Base-by-base conservation (phyloP, 768 basidiomycete genomes). In the Naganishia vishniacii region DNA sequence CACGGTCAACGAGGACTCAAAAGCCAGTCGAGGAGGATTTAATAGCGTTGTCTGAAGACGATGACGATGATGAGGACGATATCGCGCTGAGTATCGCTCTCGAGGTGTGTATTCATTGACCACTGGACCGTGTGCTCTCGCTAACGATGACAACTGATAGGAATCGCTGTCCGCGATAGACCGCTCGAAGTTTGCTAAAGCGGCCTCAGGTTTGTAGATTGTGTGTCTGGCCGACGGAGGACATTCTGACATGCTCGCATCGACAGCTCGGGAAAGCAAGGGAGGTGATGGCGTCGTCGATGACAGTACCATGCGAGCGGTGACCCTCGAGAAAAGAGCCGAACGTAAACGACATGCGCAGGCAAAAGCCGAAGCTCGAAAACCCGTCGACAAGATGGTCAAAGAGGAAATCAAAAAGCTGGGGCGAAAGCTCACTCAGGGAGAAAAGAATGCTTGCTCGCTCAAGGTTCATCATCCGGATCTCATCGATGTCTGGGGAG, bases 401-500 rank as follows among this genome's bases (percentile, higher is more conserved):
- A 68, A 75, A 64, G 80, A 74, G 44, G 71, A 88, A 69, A 77
- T 79, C 51, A 69, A 77, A 63, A 81, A 86, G 71, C 79, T 91
- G 11, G 89, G 89, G 9, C 83, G 91, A 28, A 84, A 81, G 68
- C 78, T 94, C 67, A 90, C 88, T 13, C 81, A 75, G 65, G 74
- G 73, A 11, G 76, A 78, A 70, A 75, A 70, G 71, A 78, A 83
- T 76, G 85, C 88, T 72, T 63, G 84, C 74, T 40, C 60, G 18
- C 51, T 72, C 20, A 65, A 81, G 26, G 82, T 78, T 70, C 80
- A 88, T 72, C 93, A 94, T 73, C 85, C 87, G 1, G 91, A 94
- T 71, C 82, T 95, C 34, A 79, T 76, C 62, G 82, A 86, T 75
- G 86, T 90, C 40, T 97, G 94, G 93, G 90, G 90, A 26, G 86